Percentiles rank a stretch among this genome's conserved stretches.
These are phyloP conservation scores for Rhododendron kiyosumense DNA, from an alignment of 148 eudicot genomes.

Conservation along the genomic window DNA sequence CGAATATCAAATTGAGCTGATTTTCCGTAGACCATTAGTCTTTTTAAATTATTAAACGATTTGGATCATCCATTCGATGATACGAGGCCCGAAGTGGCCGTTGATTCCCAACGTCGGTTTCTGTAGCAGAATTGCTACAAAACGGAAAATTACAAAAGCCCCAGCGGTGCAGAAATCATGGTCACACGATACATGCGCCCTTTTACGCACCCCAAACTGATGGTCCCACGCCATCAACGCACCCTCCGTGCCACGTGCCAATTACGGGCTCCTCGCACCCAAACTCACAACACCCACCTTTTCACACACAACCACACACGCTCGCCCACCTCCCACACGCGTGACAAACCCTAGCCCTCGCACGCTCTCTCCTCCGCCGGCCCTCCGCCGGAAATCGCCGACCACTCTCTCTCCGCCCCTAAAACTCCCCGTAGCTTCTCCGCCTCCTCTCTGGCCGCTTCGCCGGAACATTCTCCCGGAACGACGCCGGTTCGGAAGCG, in stretches of 20 bases:
- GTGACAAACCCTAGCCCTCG: conserved; percentile 38
- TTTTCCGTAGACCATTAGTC: too few species aligned
- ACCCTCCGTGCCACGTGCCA: conserved; percentile 8
- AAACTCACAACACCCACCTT: conserved; percentile 11
- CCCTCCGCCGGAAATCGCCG: conserved; percentile 13
- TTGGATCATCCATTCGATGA: too few species aligned
- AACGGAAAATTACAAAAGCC: neutral
- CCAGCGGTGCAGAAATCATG: neutral
- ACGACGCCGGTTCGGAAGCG: conserved; percentile 6
- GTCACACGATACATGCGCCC: neutral
- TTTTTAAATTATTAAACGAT: too few species aligned
- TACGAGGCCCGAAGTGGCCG: too few species aligned
- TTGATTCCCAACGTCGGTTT: too few species aligned
- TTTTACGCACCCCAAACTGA: neutral
- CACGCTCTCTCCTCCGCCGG: conserved; percentile 38
- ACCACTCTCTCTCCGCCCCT: neutral
- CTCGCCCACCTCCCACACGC: conserved; percentile 42
- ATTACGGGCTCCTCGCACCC: neutral
- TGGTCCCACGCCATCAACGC: conserved; percentile 1
- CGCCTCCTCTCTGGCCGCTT: conserved; percentile 18
- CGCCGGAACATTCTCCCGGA: conserved; percentile 24
- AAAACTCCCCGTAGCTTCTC: neutral
- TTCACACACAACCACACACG: conserved; percentile 21
- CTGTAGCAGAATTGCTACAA: too few species aligned
- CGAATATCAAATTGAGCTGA: fast-evolving